These are phyloP conservation scores for Nemania bipapillata DNA, from an alignment of 2,329 filamentous ascomycete genomes.

Conservation along the genomic window DNA sequence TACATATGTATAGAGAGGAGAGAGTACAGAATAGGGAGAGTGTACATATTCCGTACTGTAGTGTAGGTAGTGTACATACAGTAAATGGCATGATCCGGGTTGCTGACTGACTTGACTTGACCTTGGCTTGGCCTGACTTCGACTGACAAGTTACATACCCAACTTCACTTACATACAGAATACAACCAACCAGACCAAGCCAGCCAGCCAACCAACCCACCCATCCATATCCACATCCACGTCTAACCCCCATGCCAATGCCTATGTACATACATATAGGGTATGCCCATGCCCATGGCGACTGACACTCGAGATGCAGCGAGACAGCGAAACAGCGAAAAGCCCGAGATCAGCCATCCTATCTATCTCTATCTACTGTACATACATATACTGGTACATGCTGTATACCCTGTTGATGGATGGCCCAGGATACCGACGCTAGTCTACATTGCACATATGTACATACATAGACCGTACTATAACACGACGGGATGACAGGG, in stretches of 20 bases:
- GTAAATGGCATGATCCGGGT: constrained; percentile 31
- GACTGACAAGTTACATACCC: not conserved
- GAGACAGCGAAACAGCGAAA: constrained; percentile 12
- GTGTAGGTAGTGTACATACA: constrained; percentile 12
- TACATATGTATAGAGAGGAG: too few species aligned
- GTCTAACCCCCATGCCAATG: too few species aligned
- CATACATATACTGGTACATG: too few species aligned
- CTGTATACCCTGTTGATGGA: not conserved
- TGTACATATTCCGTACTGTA: not conserved
- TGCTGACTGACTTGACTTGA: constrained; percentile 4
- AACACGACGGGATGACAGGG: not conserved
- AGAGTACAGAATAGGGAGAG: too few species aligned
- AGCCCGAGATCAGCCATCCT: constrained; percentile 14
- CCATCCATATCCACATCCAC: too few species aligned
- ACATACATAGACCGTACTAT: not conserved
- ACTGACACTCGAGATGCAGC: constrained; percentile 20
- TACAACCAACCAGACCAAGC: too few species aligned
- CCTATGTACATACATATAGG: too few species aligned
- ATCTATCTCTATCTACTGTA: not conserved
- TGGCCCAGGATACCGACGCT: not conserved
- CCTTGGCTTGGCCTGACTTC: too few species aligned
- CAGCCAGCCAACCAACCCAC: not conserved
- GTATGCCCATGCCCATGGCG: constrained; percentile 6
- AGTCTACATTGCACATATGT: too few species aligned
- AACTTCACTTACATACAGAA: not conserved